A percentile compares a stretch with the other conserved stretches of the same genome.
Conservation (phyloP, 352 stramenopile genomes). For the Globisporangium rhizosaccharum region DNA sequence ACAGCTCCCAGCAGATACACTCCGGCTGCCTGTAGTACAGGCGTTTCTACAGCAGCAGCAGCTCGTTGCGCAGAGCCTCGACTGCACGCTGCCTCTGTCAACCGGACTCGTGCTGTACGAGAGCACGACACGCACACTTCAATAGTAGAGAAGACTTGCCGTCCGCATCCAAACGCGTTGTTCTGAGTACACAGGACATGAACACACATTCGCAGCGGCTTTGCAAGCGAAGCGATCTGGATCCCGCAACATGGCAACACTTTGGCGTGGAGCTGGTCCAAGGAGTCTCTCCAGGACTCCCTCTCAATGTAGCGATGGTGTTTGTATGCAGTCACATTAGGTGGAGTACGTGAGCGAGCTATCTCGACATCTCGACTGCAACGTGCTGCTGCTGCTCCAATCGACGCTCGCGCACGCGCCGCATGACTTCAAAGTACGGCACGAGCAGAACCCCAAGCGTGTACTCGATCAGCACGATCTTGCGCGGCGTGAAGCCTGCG, state of each 20-base stretch:
- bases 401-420: background rate
- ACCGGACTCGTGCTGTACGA: slow-evolving; percentile 9
- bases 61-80: background rate
- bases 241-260: too few species aligned
- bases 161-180: too few species aligned
- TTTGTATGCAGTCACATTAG: too few species aligned
- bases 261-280: too few species aligned
- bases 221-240: too few species aligned
- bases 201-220: too few species aligned
- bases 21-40: background rate
- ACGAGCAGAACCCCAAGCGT: slow-evolving; percentile 4
- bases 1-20: slow-evolving; percentile 1
- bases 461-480: slow-evolving; percentile 4
- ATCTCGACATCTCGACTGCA: background rate
- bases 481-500: slow-evolving; percentile 11
- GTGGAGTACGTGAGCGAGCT: too few species aligned
- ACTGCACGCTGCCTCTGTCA: too few species aligned
- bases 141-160: background rate
- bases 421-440: slow-evolving; percentile 9
- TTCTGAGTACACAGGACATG: too few species aligned
- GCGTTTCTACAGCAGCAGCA: slow-evolving; percentile 3
- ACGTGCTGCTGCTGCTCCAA: too few species aligned
- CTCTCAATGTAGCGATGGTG: too few species aligned
- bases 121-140: slow-evolving; percentile 6
- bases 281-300: too few species aligned